Evolutionary conservation across 768 basidiomycete species (phyloP).

Genomic region (Lactarius evosmus): DNA sequence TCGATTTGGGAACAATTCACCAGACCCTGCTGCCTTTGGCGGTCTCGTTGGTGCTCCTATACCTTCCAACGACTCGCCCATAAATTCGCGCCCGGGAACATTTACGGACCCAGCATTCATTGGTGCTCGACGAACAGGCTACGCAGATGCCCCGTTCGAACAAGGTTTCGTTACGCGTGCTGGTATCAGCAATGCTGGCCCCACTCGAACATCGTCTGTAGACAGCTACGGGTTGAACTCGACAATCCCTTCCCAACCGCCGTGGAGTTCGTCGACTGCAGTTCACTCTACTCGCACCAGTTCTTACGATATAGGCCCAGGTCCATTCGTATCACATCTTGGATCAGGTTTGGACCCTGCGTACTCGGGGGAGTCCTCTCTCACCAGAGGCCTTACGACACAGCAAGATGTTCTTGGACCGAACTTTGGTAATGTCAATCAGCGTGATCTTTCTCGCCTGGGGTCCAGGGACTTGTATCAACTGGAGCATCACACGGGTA

Average conservation of each 20-base stretch:
- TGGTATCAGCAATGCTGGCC: slow-evolving; percentile 13
- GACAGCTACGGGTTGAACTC: slow-evolving; percentile 23
- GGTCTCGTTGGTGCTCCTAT: slow-evolving; percentile 43
- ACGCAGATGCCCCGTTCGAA: slow-evolving; percentile 23
- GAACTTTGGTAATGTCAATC: slow-evolving; percentile 19
- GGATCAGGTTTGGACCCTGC: slow-evolving; percentile 17
- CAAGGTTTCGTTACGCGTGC: slow-evolving; percentile 20
- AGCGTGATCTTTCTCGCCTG: slow-evolving; percentile 26
- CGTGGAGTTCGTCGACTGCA: slow-evolving; percentile 17
- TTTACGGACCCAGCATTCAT: slow-evolving; percentile 13
- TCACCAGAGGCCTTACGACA: slow-evolving; percentile 8
- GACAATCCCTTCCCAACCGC: slow-evolving; percentile 19
- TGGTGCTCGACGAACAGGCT: slow-evolving; percentile 20
- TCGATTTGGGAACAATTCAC: slow-evolving; percentile 63
- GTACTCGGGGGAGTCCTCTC: slow-evolving; percentile 19
- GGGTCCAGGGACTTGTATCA: slow-evolving; percentile 26
- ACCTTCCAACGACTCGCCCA: slow-evolving; percentile 19
- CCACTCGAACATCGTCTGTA: slow-evolving; percentile 18
- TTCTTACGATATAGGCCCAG: slow-evolving; percentile 22
- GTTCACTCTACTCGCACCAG: slow-evolving; percentile 16
- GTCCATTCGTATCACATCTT: slow-evolving; percentile 17
- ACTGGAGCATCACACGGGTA: slow-evolving; percentile 16
- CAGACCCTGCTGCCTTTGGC: slow-evolving; percentile 59
- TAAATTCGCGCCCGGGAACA: slow-evolving; percentile 21
- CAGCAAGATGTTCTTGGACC: slow-evolving; percentile 24